These are phyloP conservation scores for Thelephora ganbajun DNA, from an alignment of 768 basidiomycete genomes.

Conservation along the genomic window DNA sequence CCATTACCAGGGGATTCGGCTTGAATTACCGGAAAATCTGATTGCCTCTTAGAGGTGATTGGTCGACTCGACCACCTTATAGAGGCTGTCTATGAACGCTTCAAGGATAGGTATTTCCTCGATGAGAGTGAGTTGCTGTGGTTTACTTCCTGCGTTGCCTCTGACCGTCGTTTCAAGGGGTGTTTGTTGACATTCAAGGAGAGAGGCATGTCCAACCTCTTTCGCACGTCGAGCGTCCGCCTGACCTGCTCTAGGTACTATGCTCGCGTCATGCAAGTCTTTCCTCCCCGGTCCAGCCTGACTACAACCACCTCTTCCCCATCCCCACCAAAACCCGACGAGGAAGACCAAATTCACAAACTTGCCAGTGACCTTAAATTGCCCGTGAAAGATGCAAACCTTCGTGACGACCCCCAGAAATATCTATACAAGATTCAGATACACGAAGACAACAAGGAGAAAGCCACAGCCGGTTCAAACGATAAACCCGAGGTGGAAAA, in stretches of 20 bases:
- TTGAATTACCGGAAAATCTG: background rate
- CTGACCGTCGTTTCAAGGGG: slow-evolving; percentile 31
- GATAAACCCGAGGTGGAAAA: slow-evolving; percentile 39
- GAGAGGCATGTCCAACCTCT: slow-evolving; percentile 52
- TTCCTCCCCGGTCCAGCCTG: slow-evolving; percentile 32
- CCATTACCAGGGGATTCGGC: slow-evolving; percentile 4
- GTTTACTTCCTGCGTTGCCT: slow-evolving; percentile 5
- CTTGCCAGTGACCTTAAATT: slow-evolving; percentile 72
- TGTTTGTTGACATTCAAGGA: slow-evolving; percentile 76
- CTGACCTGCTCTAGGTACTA: slow-evolving; percentile 44
- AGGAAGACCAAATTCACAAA: slow-evolving; percentile 35
- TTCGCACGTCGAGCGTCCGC: slow-evolving; percentile 1
- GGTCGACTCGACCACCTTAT: slow-evolving; percentile 92
- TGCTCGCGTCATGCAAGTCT: slow-evolving; percentile 67
- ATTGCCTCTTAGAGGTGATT: slow-evolving; percentile 66
- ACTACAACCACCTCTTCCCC: slow-evolving; percentile 22
- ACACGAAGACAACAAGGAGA: slow-evolving; percentile 57
- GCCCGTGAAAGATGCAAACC: slow-evolving; percentile 52
- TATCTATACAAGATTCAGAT: slow-evolving; percentile 88
- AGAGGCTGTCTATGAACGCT: slow-evolving; percentile 90
- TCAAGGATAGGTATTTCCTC: slow-evolving; percentile 88
- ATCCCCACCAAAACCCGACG: slow-evolving; percentile 23
- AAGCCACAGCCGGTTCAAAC: slow-evolving; percentile 46
- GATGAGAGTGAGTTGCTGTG: slow-evolving; percentile 59
- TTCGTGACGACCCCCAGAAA: slow-evolving; percentile 61